phyloP scores from a whole-genome alignment of 257 asterid genomes.

The Osmanthus fragrans region DNA sequence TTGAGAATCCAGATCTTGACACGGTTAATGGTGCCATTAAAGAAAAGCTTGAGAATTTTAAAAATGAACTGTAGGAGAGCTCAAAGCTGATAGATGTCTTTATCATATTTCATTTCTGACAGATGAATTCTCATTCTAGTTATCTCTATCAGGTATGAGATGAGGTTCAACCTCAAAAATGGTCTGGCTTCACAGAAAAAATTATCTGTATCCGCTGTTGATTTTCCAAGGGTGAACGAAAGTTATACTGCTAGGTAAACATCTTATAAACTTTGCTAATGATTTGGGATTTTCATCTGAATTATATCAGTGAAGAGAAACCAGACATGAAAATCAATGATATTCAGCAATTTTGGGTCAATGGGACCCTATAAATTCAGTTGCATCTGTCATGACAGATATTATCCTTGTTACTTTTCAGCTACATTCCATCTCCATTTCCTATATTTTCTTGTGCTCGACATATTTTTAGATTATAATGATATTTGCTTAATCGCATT shows the following conservation, averaged over 20 bases:
- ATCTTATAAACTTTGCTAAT: constrained; percentile 9
- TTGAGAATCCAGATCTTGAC: constrained; percentile 75
- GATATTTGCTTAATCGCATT: background rate
- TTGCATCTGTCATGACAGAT: background rate
- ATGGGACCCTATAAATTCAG: no score
- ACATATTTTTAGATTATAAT: background rate
- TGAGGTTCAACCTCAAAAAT: constrained; percentile 92
- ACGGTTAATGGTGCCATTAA: constrained; percentile 59
- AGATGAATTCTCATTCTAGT: constrained; percentile 4
- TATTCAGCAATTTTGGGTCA: background rate
- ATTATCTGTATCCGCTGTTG: constrained; percentile 77
- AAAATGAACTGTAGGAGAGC: constrained; percentile 75
- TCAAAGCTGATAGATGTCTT: constrained; percentile 11
- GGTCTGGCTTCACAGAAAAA: constrained; percentile 86
- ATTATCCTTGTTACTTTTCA: background rate
- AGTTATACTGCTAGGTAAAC: constrained; percentile 84
- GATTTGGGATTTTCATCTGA: constrained; percentile 5
- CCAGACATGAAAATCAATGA: background rate
- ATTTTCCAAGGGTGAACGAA: constrained; percentile 93
- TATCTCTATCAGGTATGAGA: constrained; percentile 67
- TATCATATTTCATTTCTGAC: constrained; percentile 17
- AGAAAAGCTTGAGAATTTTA: constrained; percentile 68
- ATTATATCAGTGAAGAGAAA: background rate
- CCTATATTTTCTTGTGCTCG: background rate
- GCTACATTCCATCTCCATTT: background rate